Evolutionary conservation across 2,329 filamentous ascomycete genomes (phyloP).

Genomic region (Xylariaceae sp.): DNA sequence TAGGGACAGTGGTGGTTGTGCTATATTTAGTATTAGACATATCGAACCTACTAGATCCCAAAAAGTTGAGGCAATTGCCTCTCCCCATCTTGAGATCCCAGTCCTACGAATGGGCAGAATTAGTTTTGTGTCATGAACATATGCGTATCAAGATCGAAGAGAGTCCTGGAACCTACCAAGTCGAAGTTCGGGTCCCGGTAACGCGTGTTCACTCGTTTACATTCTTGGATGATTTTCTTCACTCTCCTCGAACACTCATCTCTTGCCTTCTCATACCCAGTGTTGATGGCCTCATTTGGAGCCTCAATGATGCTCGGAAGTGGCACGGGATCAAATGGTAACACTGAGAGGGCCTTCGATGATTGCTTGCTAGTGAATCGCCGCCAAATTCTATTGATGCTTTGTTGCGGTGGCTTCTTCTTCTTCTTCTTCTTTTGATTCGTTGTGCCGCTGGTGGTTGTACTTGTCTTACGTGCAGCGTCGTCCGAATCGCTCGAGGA

Average conservation of each 20-base stretch:
- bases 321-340: slow-evolving; percentile 61
- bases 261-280: slow-evolving; percentile 61
- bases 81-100: slow-evolving; percentile 67
- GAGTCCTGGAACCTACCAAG: slow-evolving; percentile 44
- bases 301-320: slow-evolving; percentile 49
- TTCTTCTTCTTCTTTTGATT: slow-evolving; percentile 56
- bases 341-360: slow-evolving; percentile 62
- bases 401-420: slow-evolving; percentile 60
- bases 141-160: slow-evolving; percentile 34
- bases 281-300: slow-evolving; percentile 58
- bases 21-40: slow-evolving; percentile 43
- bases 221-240: slow-evolving; percentile 61
- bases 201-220: slow-evolving; percentile 72
- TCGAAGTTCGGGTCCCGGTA: slow-evolving; percentile 68
- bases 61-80: slow-evolving; percentile 53
- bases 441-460: slow-evolving; percentile 28
- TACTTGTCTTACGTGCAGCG: slow-evolving; percentile 33
- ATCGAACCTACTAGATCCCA: slow-evolving; percentile 52
- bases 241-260: slow-evolving; percentile 63
- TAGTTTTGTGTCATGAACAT: slow-evolving; percentile 31
- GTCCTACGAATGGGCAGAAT: slow-evolving; percentile 40
- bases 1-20: slow-evolving; percentile 56
- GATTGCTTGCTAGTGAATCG: slow-evolving; percentile 60
- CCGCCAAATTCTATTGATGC: slow-evolving; percentile 66
- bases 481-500: slow-evolving; percentile 51